A percentile compares a stretch with the other conserved stretches of the same genome.
Conservation (phyloP, 768 basidiomycete species). For the Gymnopilus junonius region DNA sequence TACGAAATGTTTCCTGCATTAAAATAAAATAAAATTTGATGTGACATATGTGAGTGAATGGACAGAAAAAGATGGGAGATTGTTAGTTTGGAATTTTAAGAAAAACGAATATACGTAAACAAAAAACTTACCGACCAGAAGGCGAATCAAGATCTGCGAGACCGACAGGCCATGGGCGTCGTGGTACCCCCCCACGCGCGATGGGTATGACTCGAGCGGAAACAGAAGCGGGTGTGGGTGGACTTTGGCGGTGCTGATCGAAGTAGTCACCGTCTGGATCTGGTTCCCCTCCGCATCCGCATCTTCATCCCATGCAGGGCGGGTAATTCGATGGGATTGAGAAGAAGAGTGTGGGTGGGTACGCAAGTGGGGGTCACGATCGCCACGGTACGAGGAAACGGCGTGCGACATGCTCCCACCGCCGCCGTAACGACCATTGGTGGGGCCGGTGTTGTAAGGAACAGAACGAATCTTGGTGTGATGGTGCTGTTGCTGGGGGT, state of each 20-base stretch:
- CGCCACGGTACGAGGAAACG: not conserved
- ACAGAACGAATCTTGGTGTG: slow-evolving; percentile 1
- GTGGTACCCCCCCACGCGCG: slow-evolving; percentile 11
- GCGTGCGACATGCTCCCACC: slow-evolving; percentile 19
- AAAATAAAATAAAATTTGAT: slow-evolving; percentile 11
- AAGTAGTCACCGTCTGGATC: slow-evolving; percentile 32
- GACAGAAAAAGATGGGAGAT: not conserved
- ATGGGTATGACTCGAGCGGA: not conserved
- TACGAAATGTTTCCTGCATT: slow-evolving; percentile 59
- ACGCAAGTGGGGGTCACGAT: not conserved
- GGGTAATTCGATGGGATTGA: not conserved
- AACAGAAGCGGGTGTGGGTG: slow-evolving; percentile 4
- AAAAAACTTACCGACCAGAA: slow-evolving; percentile 58
- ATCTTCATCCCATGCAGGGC: slow-evolving; percentile 20
- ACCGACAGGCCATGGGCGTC: slow-evolving; percentile 38
- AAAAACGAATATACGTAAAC: slow-evolving; percentile 11
- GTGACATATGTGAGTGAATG: not conserved
- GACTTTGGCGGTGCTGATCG: slow-evolving; percentile 23
- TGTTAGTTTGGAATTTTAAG: no score
- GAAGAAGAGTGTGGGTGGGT: not conserved
- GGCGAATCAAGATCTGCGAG: slow-evolving; percentile 65
- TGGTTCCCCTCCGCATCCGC: slow-evolving; percentile 37
- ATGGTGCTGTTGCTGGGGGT: slow-evolving; percentile 1
- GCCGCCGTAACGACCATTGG: slow-evolving; percentile 2
- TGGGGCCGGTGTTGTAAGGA: not conserved